Base-by-base conservation (phyloP, 163 green algal species). In the Chlamydomonas reinhardtii region DNA sequence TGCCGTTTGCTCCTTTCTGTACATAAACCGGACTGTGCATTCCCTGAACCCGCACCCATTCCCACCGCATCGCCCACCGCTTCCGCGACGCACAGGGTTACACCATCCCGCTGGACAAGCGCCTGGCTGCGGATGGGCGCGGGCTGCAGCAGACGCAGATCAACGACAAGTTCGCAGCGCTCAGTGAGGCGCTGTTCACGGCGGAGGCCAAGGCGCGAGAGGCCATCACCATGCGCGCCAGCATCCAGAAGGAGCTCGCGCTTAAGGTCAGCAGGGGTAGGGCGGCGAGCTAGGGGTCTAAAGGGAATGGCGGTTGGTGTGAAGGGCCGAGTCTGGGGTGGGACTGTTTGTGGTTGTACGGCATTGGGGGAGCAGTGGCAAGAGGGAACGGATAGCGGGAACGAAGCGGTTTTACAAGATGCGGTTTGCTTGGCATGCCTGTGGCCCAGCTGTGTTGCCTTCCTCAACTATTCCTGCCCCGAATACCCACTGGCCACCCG, bases 21-120 rank as follows among this genome's bases (percentile, higher is more conserved):
- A n/a, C n/a, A n/a, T n/a, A n/a, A n/a, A n/a, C n/a, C n/a, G n/a
- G n/a, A n/a, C n/a, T n/a, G n/a, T n/a, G n/a, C n/a, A n/a, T n/a
- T n/a, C n/a, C n/a, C n/a, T n/a, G n/a, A n/a, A 29, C 59, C 39
- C 39, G 8, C 59, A 66, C 17, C 59, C 59, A 1, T 0, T 19
- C 59, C 8, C 59, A 15, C 59, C 22, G 17, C 59, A 12, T 31
- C 59, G 1, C 17, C 31, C 59, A 9, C 22, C 12, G 11, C 17
- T n/a, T 12, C 8, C 65, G 9, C 12, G n/a, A 54, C 11, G 1
- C 48, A 24, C 27, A 96, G 92, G 98, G 98, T 74, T 99, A 99
- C 94, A 99, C 97, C 65, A 99, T 99, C 86, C 98, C 98, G 22
- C 92, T 99, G 92, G 98, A 99, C 94, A 99, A 99, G 95, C 95